Evolutionary conservation across 441 rosid genomes (phyloP).

Genomic region (Corymbia calophylla): DNA sequence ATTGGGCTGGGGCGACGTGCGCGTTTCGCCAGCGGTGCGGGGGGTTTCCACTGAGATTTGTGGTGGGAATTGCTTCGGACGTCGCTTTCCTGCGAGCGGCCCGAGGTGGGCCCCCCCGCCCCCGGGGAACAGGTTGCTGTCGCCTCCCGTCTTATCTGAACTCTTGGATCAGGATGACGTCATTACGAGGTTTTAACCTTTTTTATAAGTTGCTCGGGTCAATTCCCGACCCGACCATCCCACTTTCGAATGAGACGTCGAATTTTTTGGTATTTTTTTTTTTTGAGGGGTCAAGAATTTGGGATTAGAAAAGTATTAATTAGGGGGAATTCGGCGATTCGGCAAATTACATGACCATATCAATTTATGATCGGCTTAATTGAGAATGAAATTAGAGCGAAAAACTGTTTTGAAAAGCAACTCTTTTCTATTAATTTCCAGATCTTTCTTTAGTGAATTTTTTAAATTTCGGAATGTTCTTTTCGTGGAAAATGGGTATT

Average conservation of each 20-base stretch:
- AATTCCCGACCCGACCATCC: background rate
- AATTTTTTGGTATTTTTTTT: background rate
- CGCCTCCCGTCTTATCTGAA: background rate
- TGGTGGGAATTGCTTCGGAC: background rate
- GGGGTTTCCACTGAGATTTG: background rate
- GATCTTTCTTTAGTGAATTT: background rate
- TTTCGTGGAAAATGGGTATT: too few relatives aligned
- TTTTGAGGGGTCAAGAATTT: background rate
- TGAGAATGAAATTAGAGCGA: background rate
- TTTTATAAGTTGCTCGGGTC: background rate
- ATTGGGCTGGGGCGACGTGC: constrained; percentile 22
- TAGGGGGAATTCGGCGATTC: background rate
- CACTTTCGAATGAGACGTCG: background rate
- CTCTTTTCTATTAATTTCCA: background rate
- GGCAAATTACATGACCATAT: background rate
- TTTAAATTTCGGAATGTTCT: too few relatives aligned
- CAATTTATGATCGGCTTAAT: background rate
- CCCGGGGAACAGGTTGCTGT: background rate
- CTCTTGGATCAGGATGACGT: background rate
- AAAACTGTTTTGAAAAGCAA: background rate
- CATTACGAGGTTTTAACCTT: background rate
- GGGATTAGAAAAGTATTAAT: background rate
- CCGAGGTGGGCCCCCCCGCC: background rate
- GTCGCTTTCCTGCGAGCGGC: background rate
- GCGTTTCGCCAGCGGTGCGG: background rate